A percentile compares a stretch with the other conserved stretches of the same genome.
phyloP scores from a whole-genome alignment of 1,284 basidiomycete genomes.

The Thecaphora thlaspeos region DNA sequence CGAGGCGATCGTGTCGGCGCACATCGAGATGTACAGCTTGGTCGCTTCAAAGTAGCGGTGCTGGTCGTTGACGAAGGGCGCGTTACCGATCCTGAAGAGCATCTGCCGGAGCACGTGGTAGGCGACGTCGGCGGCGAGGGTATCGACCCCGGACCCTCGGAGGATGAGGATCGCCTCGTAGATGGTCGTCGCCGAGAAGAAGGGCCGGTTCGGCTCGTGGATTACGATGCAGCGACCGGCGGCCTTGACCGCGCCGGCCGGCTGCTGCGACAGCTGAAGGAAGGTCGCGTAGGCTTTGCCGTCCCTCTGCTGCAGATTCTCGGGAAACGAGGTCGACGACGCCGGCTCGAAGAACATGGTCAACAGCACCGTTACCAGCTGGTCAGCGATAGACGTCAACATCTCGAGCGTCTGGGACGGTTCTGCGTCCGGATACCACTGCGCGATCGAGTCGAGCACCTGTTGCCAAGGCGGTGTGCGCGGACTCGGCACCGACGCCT shows the following conservation, averaged over 20 bases:
- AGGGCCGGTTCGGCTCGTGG: slow-evolving; percentile 37
- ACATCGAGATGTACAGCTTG: slow-evolving; percentile 53
- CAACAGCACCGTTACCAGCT: slow-evolving; percentile 11
- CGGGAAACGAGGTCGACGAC: background rate
- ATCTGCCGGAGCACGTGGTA: slow-evolving; percentile 64
- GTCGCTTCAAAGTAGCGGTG: slow-evolving; percentile 73
- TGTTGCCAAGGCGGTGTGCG: background rate
- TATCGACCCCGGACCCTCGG: slow-evolving; percentile 7
- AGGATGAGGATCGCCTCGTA: slow-evolving; percentile 10
- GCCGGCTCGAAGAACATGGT: slow-evolving; percentile 19
- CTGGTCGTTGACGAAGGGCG: slow-evolving; percentile 83
- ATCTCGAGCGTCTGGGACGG: slow-evolving; percentile 5
- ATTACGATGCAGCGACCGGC: background rate
- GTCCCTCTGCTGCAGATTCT: no score
- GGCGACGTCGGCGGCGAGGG: slow-evolving; percentile 9
- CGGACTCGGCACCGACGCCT: slow-evolving; percentile 12
- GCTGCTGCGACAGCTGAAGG: no score
- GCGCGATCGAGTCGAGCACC: no score
- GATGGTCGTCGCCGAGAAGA: slow-evolving; percentile 14
- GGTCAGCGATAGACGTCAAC: slow-evolving; percentile 15
- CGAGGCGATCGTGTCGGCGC: slow-evolving; percentile 13
- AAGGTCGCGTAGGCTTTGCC: no score
- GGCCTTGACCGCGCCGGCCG: no score
- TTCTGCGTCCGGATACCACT: no score
- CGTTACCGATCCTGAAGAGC: slow-evolving; percentile 68